Evolutionary conservation across 2,329 filamentous ascomycete genomes (phyloP).

Genomic region (Arthroderma sp.): DNA sequence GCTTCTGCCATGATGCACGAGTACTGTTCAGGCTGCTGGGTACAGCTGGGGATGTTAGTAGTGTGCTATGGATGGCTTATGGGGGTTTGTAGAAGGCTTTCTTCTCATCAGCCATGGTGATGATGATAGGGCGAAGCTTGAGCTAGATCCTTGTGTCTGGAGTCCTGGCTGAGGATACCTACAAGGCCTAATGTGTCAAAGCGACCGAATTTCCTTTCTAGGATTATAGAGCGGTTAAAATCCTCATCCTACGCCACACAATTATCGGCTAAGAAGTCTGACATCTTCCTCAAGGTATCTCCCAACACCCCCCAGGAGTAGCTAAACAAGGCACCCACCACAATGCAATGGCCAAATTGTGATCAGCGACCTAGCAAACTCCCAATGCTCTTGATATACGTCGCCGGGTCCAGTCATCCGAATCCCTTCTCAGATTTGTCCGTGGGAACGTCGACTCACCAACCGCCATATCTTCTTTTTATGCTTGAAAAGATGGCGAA

Average conservation of each 20-base stretch:
- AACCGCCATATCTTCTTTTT: slow-evolving; percentile 5
- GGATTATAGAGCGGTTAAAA: slow-evolving; percentile 10
- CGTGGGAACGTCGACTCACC: neutral
- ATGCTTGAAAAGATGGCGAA: slow-evolving; percentile 19
- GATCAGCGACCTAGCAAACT: slow-evolving; percentile 13
- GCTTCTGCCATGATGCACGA: too few species aligned
- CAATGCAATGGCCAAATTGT: slow-evolving; percentile 5
- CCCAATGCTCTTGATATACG: slow-evolving; percentile 14
- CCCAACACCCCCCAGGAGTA: slow-evolving; percentile 7
- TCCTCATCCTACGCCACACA: slow-evolving; percentile 6
- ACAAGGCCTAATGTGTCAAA: slow-evolving; percentile 1
- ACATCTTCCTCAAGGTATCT: slow-evolving; percentile 8
- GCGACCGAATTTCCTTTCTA: slow-evolving; percentile 12
- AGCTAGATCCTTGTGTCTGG: neutral
- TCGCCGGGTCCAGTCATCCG: slow-evolving; percentile 13
- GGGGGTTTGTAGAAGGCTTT: neutral
- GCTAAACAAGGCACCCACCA: slow-evolving; percentile 7
- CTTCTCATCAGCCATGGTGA: neutral
- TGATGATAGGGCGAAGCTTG: neutral
- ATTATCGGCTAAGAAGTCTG: slow-evolving; percentile 6
- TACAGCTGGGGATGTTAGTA: neutral
- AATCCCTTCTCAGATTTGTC: slow-evolving; percentile 4
- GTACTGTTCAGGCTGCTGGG: too few species aligned
- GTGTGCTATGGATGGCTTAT: neutral
- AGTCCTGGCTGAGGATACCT: neutral